phyloP scores from a whole-genome alignment of 768 basidiomycete genomes.

The Trametes punicea region DNA sequence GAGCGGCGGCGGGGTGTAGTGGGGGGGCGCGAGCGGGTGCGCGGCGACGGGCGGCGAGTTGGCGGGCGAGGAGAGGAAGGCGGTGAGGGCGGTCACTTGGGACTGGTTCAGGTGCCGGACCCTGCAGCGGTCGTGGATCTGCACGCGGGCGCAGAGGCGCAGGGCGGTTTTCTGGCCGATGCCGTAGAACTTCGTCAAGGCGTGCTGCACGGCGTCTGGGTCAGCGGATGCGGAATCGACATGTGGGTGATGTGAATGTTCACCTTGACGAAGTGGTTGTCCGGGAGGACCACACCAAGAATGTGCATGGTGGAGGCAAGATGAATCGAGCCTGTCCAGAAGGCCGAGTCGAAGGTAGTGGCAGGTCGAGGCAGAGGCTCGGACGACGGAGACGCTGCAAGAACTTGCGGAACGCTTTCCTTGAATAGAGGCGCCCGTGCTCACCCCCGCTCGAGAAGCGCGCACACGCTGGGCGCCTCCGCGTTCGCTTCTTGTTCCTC shows the following conservation, averaged over 20 bases:
- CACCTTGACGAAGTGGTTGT: slow-evolving; percentile 75
- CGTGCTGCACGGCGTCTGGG: slow-evolving; percentile 53
- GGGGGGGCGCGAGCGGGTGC: slow-evolving; percentile 59
- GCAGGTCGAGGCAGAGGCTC: not conserved
- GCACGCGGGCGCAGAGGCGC: slow-evolving; percentile 86
- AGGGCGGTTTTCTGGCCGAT: slow-evolving; percentile 72
- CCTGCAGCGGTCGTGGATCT: slow-evolving; percentile 83
- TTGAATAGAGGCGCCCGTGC: slow-evolving; percentile 8
- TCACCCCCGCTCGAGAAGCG: slow-evolving; percentile 1
- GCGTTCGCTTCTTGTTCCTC: slow-evolving; percentile 1
- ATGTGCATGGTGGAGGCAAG: slow-evolving; percentile 52
- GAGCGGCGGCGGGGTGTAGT: slow-evolving; percentile 48
- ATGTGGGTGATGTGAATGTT: not conserved
- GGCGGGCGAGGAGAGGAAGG: slow-evolving; percentile 87
- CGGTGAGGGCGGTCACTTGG: slow-evolving; percentile 89
- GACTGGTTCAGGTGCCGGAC: slow-evolving; percentile 79
- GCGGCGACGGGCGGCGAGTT: slow-evolving; percentile 66
- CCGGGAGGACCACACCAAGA: slow-evolving; percentile 79
- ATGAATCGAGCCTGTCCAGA: not conserved
- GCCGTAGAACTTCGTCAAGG: slow-evolving; percentile 89
- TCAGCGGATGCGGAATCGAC: not conserved
- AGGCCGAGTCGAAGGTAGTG: slow-evolving; percentile 1
- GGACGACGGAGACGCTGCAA: too few species aligned
- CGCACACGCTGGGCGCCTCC: slow-evolving; percentile 28
- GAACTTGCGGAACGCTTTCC: too few species aligned